These are phyloP conservation scores for Boeremia exigua DNA, from an alignment of 2,329 filamentous ascomycete species.

Conservation along the genomic window DNA sequence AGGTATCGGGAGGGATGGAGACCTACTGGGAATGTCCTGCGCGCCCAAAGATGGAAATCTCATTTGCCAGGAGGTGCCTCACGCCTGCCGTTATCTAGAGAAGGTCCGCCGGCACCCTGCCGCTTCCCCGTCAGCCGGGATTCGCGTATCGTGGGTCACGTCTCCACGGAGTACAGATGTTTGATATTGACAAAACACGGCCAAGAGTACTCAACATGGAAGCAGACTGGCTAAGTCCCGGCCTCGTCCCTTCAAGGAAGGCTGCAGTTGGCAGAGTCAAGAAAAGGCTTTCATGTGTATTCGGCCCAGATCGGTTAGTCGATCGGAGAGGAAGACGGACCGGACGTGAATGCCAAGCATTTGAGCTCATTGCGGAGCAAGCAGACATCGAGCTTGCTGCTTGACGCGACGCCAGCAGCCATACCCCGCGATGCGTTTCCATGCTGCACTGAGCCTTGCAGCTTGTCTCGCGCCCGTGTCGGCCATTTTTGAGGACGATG, in stretches of 20 bases:
- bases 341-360: background rate
- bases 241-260: background rate
- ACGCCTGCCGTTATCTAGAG: slow-evolving; percentile 11
- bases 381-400: slow-evolving; percentile 5
- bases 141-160: slow-evolving; percentile 6
- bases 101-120: slow-evolving; percentile 13
- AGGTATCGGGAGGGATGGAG: slow-evolving; percentile 1
- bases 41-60: slow-evolving; percentile 2
- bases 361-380: slow-evolving; percentile 14
- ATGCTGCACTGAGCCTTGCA: slow-evolving; percentile 44
- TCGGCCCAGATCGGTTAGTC: background rate
- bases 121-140: slow-evolving; percentile 10
- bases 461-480: slow-evolving; percentile 58
- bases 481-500: slow-evolving; percentile 89
- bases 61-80: slow-evolving; percentile 14
- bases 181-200: background rate
- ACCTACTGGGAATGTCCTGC: background rate
- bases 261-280: background rate
- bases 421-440: slow-evolving; percentile 45
- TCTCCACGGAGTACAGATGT: background rate
- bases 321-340: background rate
- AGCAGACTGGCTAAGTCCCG: background rate
- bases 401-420: slow-evolving; percentile 11
- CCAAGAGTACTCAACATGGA: background rate
- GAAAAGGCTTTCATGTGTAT: background rate